A percentile compares a stretch with the other conserved stretches of the same genome.
These are phyloP conservation scores for Dysphania ambrosioides DNA, from an alignment of 148 eudicot species.

Conservation along the genomic window DNA sequence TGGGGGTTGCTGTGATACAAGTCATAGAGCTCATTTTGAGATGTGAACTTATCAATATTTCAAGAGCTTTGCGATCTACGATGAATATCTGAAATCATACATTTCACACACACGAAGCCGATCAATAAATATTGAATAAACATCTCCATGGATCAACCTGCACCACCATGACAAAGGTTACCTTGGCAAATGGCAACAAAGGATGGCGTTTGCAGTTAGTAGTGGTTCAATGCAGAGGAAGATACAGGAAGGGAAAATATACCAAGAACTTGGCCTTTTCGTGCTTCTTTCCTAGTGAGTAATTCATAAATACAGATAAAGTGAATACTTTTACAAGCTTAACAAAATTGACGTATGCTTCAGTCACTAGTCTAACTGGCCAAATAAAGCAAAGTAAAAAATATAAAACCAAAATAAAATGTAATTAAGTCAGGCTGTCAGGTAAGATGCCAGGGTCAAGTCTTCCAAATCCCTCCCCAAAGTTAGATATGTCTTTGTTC, in stretches of 20 bases:
- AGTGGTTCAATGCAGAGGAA: background rate
- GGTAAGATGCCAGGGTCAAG: no score
- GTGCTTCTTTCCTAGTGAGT: constrained; percentile 81
- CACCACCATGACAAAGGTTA: no score
- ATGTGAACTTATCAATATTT: no score
- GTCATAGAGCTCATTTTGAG: no score
- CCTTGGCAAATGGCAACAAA: no score
- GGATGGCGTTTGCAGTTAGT: no score
- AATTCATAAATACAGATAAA: background rate
- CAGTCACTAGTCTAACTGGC: background rate
- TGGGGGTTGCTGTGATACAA: no score
- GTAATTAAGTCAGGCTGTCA: no score
- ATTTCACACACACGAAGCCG: background rate
- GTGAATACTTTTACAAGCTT: background rate
- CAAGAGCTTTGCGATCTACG: no score
- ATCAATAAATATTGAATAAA: background rate
- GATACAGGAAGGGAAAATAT: background rate
- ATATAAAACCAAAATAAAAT: background rate
- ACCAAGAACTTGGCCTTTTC: constrained; percentile 29
- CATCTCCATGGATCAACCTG: background rate
- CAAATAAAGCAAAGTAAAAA: no score
- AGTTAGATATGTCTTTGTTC: no score
- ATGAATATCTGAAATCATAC: background rate
- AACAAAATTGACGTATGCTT: background rate
- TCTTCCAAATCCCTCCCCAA: no score